These are phyloP conservation scores for Fusarium buharicum DNA, from an alignment of 2,329 filamentous ascomycete species.

Conservation along the genomic window DNA sequence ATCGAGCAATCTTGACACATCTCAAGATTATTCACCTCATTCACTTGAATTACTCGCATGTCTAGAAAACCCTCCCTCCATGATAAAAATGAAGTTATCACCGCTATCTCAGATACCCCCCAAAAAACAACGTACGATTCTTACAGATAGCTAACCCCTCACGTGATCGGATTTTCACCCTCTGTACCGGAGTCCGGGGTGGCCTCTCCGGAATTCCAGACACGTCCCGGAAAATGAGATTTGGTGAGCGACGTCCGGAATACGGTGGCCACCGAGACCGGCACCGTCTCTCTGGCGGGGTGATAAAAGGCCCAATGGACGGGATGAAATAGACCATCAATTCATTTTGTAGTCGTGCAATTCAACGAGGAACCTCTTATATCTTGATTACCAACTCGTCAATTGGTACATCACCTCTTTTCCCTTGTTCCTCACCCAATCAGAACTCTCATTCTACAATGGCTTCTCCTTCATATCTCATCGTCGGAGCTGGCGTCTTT, in stretches of 20 bases:
- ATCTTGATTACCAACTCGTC: not conserved
- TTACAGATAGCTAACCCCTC: not conserved
- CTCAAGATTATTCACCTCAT: not conserved
- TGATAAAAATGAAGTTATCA: slow-evolving; percentile 11
- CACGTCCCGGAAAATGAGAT: slow-evolving; percentile 23
- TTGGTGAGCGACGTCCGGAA: slow-evolving; percentile 28
- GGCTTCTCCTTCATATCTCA: slow-evolving; percentile 59
- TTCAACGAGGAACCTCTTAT: not conserved
- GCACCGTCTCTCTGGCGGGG: slow-evolving; percentile 28
- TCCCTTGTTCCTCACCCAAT: not conserved
- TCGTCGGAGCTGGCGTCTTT: slow-evolving; percentile 73
- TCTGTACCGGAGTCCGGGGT: slow-evolving; percentile 30
- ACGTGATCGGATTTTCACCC: slow-evolving; percentile 29
- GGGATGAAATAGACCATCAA: slow-evolving; percentile 10
- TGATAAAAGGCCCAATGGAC: slow-evolving; percentile 34
- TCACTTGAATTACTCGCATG: not conserved
- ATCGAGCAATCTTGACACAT: not conserved
- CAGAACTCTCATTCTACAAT: slow-evolving; percentile 29
- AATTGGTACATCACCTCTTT: slow-evolving; percentile 17
- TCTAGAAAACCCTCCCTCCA: too few species aligned
- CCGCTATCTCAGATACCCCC: not conserved
- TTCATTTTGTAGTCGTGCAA: slow-evolving; percentile 3
- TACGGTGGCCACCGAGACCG: slow-evolving; percentile 34
- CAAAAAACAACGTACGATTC: not conserved
- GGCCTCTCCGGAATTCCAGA: slow-evolving; percentile 32